Evolutionary conservation across 768 basidiomycete genomes (phyloP), one percentile per base, ranked within the genome.

Genomic region (Rhizopogon sp.): DNA sequence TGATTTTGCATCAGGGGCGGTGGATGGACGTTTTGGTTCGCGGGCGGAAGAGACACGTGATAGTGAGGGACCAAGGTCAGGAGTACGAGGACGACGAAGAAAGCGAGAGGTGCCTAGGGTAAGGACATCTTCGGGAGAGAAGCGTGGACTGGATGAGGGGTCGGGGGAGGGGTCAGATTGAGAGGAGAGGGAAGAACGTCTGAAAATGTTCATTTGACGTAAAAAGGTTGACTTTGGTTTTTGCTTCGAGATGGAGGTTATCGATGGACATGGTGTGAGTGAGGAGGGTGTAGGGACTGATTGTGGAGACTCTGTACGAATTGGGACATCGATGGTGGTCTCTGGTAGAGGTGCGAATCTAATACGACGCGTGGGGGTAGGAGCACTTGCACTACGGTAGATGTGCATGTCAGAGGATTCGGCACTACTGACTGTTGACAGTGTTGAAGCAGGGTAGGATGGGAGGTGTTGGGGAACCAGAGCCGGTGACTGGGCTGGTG

Each of bases 331-430:
- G 22, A 66, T 68, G 56, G 74, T 65, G 59, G 57, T 77, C 73
- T 89, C 87, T 1, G 93, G 93, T 16, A 94, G 79, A 1, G 93
- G 93, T 0, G 93, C 92, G 58, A 94, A 94, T 57, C 88, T 82
- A 56, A 94, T 93, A 37, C 61, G 67, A 28, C 65, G 69, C 3
- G 35, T 11, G 13, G 35, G 35, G 4, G 35, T 37, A 9, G 61
- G 33, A 6, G 13, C 28, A 17, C 45, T 31, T 6, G 28, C 6
- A 25, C 17, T 41, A 10, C 41, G 41, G 41, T 41, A 20, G 10
- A 42, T 41, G 6, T 47, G 33, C 20, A 47, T 14, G 3, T 47
- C 47, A 0, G 51, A 37, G 5, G 51, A 52, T 1, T 49, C 37
- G 3, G 51, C 35, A 3, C 20, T 49, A 10, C 35, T 35, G 8